Percentiles rank a stretch among this genome's conserved stretches.
Conservation (phyloP, 2,329 filamentous ascomycete genomes). For the Trichoderma afroharzianum region DNA sequence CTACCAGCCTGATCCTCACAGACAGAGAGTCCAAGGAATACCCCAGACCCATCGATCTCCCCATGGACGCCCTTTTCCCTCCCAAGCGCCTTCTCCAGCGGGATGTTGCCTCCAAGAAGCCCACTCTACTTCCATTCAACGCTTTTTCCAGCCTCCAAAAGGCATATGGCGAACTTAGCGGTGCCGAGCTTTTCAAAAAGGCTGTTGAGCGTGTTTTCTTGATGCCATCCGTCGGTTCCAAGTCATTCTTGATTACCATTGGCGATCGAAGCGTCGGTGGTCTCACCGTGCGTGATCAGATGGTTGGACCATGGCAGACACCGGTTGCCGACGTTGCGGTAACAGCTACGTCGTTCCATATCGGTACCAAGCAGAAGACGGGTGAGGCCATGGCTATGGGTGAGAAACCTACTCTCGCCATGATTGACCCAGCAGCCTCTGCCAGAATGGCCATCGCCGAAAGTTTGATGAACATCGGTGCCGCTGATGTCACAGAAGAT, state of each 20-base stretch:
- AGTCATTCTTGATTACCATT: slow-evolving; percentile 96
- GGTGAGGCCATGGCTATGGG: slow-evolving; percentile 99
- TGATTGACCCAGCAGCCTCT: slow-evolving; percentile 86
- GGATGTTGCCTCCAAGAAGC: slow-evolving; percentile 66
- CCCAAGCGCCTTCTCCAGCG: slow-evolving; percentile 79
- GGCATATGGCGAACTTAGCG: slow-evolving; percentile 52
- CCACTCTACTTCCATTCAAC: slow-evolving; percentile 69
- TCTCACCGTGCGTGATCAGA: slow-evolving; percentile 83
- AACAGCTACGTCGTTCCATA: slow-evolving; percentile 74
- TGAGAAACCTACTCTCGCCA: slow-evolving; percentile 81
- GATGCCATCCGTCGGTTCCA: slow-evolving; percentile 89
- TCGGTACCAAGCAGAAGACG: slow-evolving; percentile 62
- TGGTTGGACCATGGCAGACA: slow-evolving; percentile 94
- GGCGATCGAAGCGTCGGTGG: slow-evolving; percentile 90
- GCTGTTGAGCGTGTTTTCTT: slow-evolving; percentile 78
- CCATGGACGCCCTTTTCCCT: slow-evolving; percentile 84
- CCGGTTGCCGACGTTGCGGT: slow-evolving; percentile 94
- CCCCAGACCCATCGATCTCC: slow-evolving; percentile 79
- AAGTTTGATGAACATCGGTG: slow-evolving; percentile 87
- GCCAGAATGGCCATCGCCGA: slow-evolving; percentile 96
- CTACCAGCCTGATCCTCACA: slow-evolving; percentile 71
- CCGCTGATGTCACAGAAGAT: slow-evolving; percentile 66
- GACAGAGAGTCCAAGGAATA: slow-evolving; percentile 74
- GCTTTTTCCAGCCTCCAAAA: slow-evolving; percentile 61
- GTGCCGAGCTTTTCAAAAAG: slow-evolving; percentile 54